Evolutionary conservation across 169 alveolate genomes (phyloP), one percentile per base, ranked within the genome.

Genomic region (Eimeria acervulina): DNA sequence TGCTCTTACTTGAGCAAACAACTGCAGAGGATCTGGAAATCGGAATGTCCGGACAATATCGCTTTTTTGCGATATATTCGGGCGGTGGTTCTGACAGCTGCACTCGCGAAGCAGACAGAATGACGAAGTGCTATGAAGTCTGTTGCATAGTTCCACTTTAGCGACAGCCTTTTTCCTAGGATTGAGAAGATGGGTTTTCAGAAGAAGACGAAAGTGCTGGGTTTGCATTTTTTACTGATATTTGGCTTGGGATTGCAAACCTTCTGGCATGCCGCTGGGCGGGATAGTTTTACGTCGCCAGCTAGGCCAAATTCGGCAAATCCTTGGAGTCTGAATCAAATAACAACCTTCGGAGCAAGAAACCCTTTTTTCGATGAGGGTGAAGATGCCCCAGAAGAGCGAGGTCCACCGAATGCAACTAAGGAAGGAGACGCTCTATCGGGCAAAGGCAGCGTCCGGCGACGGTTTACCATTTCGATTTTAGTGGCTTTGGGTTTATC

Each of bases 401-500:
- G 28, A 36, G 83, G 8, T 72, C 28, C 28, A 19, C 83, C 13
- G 52, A 36, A 36, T 17, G 36, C 51, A 17, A 13, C 83, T 1
- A 12, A 8, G 81, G 81, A 36, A 19, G 28, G 1, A 36, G 83
- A 13, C 1, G 1, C 80, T 1, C 23, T 47, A 26, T 12, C 47
- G 15, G 15, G 52, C 52, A 72, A 21, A 36, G 52, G 52, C 83
- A 17, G 31, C 33, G 28, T 38, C 83, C 17, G 47, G n/a, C 83
- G 83, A 36, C 13, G 31, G 17, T 19, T 72, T 5, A 51, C 83
- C 31, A 19, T 72, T 15, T 51, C 83, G 52, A 19, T 72, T 15
- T 51, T 72, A 15, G 83, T 72, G 52, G 83, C 83, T 19, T 15
- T 72, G 33, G 52, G 83, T 15, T 36, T 72, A 72, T 72, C 83